Evolutionary conservation across 768 basidiomycete species (phyloP).

Genomic region (Russula ochroleuca): DNA sequence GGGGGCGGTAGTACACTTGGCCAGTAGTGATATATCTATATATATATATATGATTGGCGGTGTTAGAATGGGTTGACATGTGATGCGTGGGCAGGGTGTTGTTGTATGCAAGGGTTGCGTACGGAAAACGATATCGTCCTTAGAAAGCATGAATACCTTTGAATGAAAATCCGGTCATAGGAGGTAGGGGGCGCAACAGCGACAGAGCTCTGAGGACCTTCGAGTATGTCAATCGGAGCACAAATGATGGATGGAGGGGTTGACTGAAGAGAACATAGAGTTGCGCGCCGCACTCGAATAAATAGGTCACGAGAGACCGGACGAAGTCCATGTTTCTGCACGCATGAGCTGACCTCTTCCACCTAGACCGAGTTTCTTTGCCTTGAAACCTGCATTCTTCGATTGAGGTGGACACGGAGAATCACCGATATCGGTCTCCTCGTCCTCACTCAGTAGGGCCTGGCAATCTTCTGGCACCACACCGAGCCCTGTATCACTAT

Average conservation of each 20-base stretch:
- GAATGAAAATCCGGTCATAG: background rate
- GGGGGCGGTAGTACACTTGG: constrained; percentile 21
- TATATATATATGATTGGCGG: constrained; percentile 14
- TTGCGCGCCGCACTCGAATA: background rate
- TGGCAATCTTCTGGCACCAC: constrained; percentile 66
- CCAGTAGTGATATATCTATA: constrained; percentile 10
- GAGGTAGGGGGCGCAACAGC: background rate
- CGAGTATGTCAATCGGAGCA: background rate
- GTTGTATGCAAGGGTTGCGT: background rate
- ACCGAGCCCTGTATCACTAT: constrained; percentile 41
- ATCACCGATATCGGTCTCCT: constrained; percentile 74
- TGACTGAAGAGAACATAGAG: background rate
- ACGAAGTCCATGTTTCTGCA: background rate
- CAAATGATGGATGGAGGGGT: background rate
- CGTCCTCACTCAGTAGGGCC: constrained; percentile 63
- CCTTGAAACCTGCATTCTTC: constrained; percentile 52
- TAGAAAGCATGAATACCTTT: background rate
- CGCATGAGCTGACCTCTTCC: constrained; percentile 7
- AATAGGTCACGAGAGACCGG: background rate
- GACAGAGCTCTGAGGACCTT: background rate
- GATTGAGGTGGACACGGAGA: constrained; percentile 84
- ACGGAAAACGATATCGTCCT: background rate
- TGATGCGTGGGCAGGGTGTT: background rate
- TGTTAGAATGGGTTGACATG: constrained; percentile 8
- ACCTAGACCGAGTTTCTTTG: constrained; percentile 48